phyloP scores from a whole-genome alignment of 805 yeast species.

The Myxozyma nipponensis region DNA sequence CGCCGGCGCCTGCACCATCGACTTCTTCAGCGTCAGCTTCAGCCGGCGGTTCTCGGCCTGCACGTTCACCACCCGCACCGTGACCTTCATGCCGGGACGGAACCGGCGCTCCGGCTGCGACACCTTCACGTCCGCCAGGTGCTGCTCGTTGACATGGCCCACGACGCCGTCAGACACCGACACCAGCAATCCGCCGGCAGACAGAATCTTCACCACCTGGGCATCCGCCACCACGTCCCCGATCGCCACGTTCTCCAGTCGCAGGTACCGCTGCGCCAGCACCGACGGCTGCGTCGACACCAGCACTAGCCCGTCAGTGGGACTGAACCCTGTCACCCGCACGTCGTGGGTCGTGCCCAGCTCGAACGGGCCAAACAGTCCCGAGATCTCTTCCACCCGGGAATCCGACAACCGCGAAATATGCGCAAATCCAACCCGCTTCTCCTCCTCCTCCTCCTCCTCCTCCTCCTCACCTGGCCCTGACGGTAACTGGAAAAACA shows the following conservation, averaged over 20 bases:
- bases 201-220: conserved; percentile 53
- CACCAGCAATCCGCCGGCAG: conserved; percentile 65
- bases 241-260: conserved; percentile 65
- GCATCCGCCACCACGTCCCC: conserved; percentile 61
- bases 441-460: too few relatives aligned
- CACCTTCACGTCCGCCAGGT: conserved; percentile 79
- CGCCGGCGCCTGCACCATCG: conserved; percentile 56
- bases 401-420: conserved; percentile 56
- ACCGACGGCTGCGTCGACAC: conserved; percentile 66
- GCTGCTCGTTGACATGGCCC: conserved; percentile 69
- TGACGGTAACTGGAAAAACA: conserved; percentile 47
- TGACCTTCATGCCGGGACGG: conserved; percentile 77
- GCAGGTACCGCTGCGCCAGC: conserved; percentile 61
- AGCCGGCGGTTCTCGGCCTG: conserved; percentile 47
- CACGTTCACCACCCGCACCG: conserved; percentile 62
- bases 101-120: conserved; percentile 89
- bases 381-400: conserved; percentile 35
- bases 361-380: conserved; percentile 40
- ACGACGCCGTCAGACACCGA: conserved; percentile 59
- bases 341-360: conserved; percentile 69
- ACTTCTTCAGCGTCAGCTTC: conserved; percentile 72
- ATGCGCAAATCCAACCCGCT: conserved; percentile 69
- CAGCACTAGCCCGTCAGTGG: conserved; percentile 60
- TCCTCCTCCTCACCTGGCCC: too few relatives aligned
- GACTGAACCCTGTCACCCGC: conserved; percentile 68